These are phyloP conservation scores for Naganishia liquefaciens DNA, from an alignment of 1,284 basidiomycete species.

Conservation along the genomic window DNA sequence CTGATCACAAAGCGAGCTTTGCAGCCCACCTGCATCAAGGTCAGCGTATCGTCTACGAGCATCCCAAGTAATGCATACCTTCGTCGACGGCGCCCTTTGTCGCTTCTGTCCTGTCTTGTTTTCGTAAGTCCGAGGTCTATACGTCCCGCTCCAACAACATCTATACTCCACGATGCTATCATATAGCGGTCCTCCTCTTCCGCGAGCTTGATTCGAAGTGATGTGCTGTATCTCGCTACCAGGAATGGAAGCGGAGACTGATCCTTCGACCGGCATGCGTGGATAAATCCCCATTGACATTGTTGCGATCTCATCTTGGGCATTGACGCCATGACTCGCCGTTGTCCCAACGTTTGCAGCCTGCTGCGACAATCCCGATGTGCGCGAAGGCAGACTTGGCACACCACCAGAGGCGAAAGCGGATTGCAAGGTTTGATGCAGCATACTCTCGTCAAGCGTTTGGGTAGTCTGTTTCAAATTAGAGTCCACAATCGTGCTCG, in stretches of 20 bases:
- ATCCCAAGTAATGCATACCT: background rate
- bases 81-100: slow-evolving; percentile 16
- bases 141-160: slow-evolving; percentile 22
- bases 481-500: background rate
- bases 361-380: background rate
- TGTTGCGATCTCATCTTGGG: too few species aligned
- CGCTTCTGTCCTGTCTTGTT: slow-evolving; percentile 25
- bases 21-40: slow-evolving; percentile 11
- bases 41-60: background rate
- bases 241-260: background rate
- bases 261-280: background rate
- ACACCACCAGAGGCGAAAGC: background rate
- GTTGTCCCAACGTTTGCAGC: background rate
- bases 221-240: background rate
- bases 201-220: background rate
- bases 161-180: slow-evolving; percentile 20
- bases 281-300: background rate
- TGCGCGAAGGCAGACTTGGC: slow-evolving; percentile 1
- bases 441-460: background rate
- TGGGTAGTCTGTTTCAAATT: background rate
- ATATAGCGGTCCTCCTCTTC: background rate
- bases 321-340: too few species aligned
- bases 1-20: slow-evolving; percentile 24
- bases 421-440: slow-evolving; percentile 3
- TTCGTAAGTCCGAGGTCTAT: slow-evolving; percentile 9